Evolutionary conservation across 2,329 filamentous ascomycete genomes (phyloP).

Genomic region (Trichocomaceae sp.): DNA sequence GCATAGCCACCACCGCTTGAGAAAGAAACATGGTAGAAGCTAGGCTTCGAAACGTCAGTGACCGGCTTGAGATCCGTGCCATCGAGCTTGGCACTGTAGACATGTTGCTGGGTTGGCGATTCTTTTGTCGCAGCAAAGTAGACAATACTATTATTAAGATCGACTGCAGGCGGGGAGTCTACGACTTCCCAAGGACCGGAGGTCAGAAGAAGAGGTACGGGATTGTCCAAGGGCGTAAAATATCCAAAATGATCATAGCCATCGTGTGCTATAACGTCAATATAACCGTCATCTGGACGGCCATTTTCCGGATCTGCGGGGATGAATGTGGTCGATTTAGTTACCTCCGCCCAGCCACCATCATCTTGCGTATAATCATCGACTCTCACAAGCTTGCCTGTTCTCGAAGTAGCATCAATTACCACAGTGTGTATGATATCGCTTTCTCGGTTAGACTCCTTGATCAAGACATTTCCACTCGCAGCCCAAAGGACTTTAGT

Average conservation of each 20-base stretch:
- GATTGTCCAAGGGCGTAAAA: constrained; percentile 79
- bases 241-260: constrained; percentile 89
- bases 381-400: constrained; percentile 70
- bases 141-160: constrained; percentile 76
- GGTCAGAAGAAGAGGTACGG: constrained; percentile 77
- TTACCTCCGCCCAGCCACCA: constrained; percentile 95
- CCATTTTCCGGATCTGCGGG: constrained; percentile 74
- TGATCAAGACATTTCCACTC: constrained; percentile 69
- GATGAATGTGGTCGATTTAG: constrained; percentile 76
- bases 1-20: constrained; percentile 75
- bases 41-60: constrained; percentile 65
- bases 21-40: constrained; percentile 77
- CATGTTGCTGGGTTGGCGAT: constrained; percentile 79
- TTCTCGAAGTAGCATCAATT: constrained; percentile 67
- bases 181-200: constrained; percentile 90
- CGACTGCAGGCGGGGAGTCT: constrained; percentile 73
- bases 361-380: constrained; percentile 78
- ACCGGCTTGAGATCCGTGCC: constrained; percentile 66
- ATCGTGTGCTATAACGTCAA: constrained; percentile 81
- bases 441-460: constrained; percentile 90
- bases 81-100: constrained; percentile 83
- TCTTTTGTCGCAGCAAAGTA: constrained; percentile 88
- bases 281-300: constrained; percentile 76
- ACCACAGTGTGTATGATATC: constrained; percentile 83
- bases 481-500: constrained; percentile 91